Conservation (phyloP, 2,329 filamentous ascomycete genomes). For the Arthrocladium fulminans region DNA sequence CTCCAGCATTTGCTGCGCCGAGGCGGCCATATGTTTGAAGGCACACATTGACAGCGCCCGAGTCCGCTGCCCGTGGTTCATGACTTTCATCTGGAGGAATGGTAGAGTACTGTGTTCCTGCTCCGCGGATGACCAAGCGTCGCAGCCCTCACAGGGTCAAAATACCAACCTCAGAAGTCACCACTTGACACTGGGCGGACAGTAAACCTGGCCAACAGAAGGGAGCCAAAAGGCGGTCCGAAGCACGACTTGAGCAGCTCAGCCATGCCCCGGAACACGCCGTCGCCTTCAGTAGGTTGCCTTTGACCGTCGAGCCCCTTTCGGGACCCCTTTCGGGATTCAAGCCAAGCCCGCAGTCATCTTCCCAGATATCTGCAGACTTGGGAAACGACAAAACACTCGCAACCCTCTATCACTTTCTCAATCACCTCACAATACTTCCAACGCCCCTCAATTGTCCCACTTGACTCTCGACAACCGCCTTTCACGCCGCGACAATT, state of each 20-base stretch:
- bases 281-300: no score
- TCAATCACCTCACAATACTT: neutral
- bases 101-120: constrained; percentile 5
- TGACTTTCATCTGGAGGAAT: neutral
- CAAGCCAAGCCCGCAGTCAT: no score
- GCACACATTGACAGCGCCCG: neutral
- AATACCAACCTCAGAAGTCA: neutral
- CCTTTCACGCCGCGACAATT: neutral
- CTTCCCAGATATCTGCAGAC: no score
- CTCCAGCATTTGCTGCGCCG: neutral
- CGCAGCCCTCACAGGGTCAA: constrained; percentile 4
- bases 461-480: constrained; percentile 4
- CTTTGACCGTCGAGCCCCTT: no score
- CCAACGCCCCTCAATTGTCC: neutral
- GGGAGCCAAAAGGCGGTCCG: no score
- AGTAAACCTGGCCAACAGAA: no score
- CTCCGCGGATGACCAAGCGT: constrained; percentile 2
- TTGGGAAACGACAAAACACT: no score
- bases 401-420: neutral
- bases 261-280: no score
- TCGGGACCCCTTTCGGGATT: no score
- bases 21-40: neutral
- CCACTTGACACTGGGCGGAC: no score
- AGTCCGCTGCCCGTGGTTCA: neutral
- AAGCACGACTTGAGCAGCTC: no score